Conservation (phyloP, 371 early-diverging fungal species). For the Mycotypha africana region DNA sequence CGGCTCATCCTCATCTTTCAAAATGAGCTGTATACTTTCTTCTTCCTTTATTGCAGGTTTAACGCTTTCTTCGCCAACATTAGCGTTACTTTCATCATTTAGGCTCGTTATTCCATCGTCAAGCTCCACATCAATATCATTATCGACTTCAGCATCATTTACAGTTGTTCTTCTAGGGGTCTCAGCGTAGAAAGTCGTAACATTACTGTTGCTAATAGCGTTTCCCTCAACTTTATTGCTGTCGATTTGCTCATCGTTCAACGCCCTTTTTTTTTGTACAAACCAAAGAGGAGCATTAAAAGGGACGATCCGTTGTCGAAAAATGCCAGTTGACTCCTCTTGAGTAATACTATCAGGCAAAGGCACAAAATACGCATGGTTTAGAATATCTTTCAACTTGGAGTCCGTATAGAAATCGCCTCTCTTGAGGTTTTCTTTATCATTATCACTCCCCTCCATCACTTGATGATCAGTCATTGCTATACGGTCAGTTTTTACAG, state of each 20-base stretch:
- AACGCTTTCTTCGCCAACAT: no score
- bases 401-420: conserved; percentile 21
- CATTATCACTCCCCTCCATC: background rate
- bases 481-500: no score
- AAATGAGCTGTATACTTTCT: background rate
- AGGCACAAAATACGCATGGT: conserved; percentile 25
- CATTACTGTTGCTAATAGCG: no score
- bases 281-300: conserved; percentile 5
- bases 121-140: background rate
- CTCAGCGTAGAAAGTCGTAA: background rate
- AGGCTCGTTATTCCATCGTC: background rate
- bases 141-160: background rate
- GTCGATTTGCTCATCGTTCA: background rate
- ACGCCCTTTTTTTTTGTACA: background rate
- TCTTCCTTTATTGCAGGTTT: no score
- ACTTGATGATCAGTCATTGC: background rate
- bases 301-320: conserved; percentile 1
- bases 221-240: background rate
- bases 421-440: conserved; percentile 7
- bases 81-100: background rate
- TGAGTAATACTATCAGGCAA: background rate
- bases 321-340: background rate
- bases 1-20: background rate
- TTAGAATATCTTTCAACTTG: conserved; percentile 17
- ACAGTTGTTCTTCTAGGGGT: no score